Percentiles rank a stretch among this genome's conserved stretches.
These are phyloP conservation scores for Plantago ovata DNA, from an alignment of 257 asterid species.

Conservation along the genomic window DNA sequence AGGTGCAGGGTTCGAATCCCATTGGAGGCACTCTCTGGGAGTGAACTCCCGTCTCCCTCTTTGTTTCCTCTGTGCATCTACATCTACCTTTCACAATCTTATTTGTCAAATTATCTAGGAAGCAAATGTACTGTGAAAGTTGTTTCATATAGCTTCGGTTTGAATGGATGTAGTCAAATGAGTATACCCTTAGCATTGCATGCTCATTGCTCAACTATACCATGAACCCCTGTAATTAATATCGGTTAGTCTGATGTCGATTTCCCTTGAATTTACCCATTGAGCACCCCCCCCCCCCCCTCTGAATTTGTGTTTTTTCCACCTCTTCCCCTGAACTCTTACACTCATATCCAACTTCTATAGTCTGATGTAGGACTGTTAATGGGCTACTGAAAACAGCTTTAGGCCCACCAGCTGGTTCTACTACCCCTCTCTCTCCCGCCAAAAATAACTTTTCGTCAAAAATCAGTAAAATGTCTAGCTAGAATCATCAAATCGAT, in stretches of 20 bases:
- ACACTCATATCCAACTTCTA: conserved; percentile 26
- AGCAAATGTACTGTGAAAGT: too few species aligned
- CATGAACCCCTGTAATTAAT: too few species aligned
- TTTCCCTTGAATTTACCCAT: background rate
- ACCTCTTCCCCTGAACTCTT: background rate
- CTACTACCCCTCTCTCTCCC: conserved; percentile 77
- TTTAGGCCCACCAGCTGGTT: conserved; percentile 97
- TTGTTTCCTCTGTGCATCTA: too few species aligned
- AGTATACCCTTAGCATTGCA: background rate
- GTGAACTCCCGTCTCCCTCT: too few species aligned
- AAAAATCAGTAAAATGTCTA: conserved; percentile 93
- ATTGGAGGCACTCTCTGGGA: too few species aligned
- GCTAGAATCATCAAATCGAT: conserved; percentile 81
- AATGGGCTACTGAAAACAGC: conserved; percentile 97
- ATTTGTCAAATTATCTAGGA: too few species aligned
- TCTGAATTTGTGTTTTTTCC: too few species aligned
- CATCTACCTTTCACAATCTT: too few species aligned
- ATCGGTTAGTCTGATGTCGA: background rate
- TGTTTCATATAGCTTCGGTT: background rate
- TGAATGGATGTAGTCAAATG: background rate
- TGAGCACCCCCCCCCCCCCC: too few species aligned
- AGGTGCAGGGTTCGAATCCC: too few species aligned
- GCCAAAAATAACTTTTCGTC: conserved; percentile 93
- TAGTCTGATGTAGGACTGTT: conserved; percentile 80
- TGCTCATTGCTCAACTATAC: background rate